Base-by-base conservation (phyloP, 345 rosid genomes). In the Hevea brasiliensis region DNA sequence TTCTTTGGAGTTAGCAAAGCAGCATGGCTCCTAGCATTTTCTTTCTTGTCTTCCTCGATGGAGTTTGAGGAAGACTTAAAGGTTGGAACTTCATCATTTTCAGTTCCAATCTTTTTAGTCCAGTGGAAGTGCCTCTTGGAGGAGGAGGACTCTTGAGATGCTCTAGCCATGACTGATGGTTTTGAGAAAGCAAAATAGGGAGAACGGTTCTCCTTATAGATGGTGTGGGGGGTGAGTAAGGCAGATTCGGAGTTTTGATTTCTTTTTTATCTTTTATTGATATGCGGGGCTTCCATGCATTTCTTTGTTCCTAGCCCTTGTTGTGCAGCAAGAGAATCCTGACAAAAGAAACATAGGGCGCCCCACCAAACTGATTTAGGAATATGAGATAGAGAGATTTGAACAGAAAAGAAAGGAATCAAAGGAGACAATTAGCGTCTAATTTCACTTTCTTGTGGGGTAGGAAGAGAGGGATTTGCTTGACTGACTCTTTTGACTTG, bases 51-150 rank as follows among this genome's bases (percentile, higher is more conserved):
- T 37, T 84, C 85, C 13, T 76, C 82, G 0, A 17, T 71, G 60
- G 74, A 37, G 37, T 68, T 58, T 65, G 70, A 55, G 20, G 74
- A 70, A 73, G 81, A 61, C 60, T 79, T 84, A n/a, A 83, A 63
- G 78, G 73, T 79, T 79, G 76, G 74, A 55, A 57, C 75, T 13
- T 87, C 90, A 80, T 82, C 85, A 14, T 88, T 87, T 32, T 87
- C 89, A 37, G 85, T 81, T 69, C 87, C 90, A 71, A 89, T 90
- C 84, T 89, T 93, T 62, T 86, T 85, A 51, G 96, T 85, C 94
- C 93, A 90, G 75, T 89, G 96, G 86, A 87, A 91, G 87, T 89
- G 90, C 73, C 93, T 82, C 86, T 88, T 91, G 64, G 76, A 72
- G 79, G 90, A 87, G 68, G 86, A 54, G 66, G 81, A 89, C 72